phyloP scores from a whole-genome alignment of 495 filamentous ascomycete genomes.

The Aspergillus campestris region DNA sequence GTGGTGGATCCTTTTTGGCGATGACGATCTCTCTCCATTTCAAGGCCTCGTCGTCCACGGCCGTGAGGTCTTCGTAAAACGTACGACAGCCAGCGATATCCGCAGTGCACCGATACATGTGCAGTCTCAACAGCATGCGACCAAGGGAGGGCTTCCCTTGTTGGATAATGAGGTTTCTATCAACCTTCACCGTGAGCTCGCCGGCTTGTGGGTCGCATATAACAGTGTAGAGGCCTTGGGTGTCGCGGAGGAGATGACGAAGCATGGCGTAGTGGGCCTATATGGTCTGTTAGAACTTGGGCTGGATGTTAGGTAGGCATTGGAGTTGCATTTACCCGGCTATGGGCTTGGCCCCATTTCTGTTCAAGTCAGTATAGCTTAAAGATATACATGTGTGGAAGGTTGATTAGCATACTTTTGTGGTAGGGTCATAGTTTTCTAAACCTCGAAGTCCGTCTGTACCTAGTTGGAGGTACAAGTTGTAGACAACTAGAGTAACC shows the following conservation, averaged over 20 bases:
- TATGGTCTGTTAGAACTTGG: not conserved
- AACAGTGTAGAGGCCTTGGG: conserved; percentile 23
- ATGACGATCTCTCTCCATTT: conserved; percentile 31
- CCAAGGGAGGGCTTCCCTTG: conserved; percentile 36
- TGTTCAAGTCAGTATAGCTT: conserved; percentile 4
- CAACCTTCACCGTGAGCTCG: conserved; percentile 24
- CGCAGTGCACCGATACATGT: conserved; percentile 42
- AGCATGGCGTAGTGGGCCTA: conserved; percentile 39
- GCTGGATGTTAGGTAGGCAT: not conserved
- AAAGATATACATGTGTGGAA: not conserved
- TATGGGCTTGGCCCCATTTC: conserved; percentile 42
- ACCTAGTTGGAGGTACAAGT: conserved; percentile 35
- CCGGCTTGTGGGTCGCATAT: conserved; percentile 5
- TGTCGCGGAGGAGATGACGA: conserved; percentile 25
- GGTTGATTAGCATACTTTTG: conserved; percentile 14
- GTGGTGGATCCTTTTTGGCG: conserved; percentile 19
- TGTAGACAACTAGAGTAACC: conserved; percentile 29
- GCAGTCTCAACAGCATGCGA: conserved; percentile 31
- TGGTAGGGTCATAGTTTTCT: conserved; percentile 32
- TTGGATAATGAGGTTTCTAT: conserved; percentile 24
- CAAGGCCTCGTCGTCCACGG: conserved; percentile 27
- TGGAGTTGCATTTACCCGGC: conserved; percentile 17
- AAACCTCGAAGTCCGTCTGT: conserved; percentile 37
- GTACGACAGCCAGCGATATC: conserved; percentile 26
- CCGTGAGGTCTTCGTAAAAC: conserved; percentile 33